Conservation (phyloP, 2,329 filamentous ascomycete genomes). For the Cercospora canescens region DNA sequence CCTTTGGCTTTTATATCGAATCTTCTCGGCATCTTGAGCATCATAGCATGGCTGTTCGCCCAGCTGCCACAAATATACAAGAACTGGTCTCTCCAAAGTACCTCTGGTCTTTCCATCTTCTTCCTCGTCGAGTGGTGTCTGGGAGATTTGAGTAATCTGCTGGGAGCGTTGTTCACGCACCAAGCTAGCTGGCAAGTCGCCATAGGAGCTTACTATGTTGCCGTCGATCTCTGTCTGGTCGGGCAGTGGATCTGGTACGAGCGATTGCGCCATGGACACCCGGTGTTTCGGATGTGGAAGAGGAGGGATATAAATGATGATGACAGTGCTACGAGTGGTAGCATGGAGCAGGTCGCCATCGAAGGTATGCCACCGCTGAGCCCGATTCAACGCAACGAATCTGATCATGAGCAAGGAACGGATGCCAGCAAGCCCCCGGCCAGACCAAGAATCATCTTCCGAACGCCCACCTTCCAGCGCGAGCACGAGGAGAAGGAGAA, state of each 20-base stretch:
- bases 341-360: slow-evolving; percentile 33
- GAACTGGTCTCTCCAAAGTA: slow-evolving; percentile 64
- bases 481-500: slow-evolving; percentile 31
- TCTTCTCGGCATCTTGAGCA: slow-evolving; percentile 60
- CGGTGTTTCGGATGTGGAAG: slow-evolving; percentile 41
- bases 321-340: slow-evolving; percentile 20
- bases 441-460: slow-evolving; percentile 33
- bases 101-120: slow-evolving; percentile 64
- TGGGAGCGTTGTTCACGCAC: slow-evolving; percentile 63
- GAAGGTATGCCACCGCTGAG: slow-evolving; percentile 32
- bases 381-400: slow-evolving; percentile 2
- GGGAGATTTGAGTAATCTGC: slow-evolving; percentile 63
- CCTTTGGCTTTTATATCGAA: slow-evolving; percentile 63
- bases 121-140: slow-evolving; percentile 67
- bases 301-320: slow-evolving; percentile 16
- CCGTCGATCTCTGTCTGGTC: slow-evolving; percentile 63
- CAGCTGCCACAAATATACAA: slow-evolving; percentile 70
- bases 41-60: slow-evolving; percentile 68
- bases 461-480: slow-evolving; percentile 32
- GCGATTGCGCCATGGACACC: slow-evolving; percentile 52
- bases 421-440: slow-evolving; percentile 11
- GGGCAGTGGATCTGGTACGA: slow-evolving; percentile 68
- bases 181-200: slow-evolving; percentile 68
- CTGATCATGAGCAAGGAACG: slow-evolving; percentile 20
- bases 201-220: slow-evolving; percentile 65